Evolutionary conservation across 2,329 filamentous ascomycete species (phyloP).

Genomic region (Calonectria crousiana): DNA sequence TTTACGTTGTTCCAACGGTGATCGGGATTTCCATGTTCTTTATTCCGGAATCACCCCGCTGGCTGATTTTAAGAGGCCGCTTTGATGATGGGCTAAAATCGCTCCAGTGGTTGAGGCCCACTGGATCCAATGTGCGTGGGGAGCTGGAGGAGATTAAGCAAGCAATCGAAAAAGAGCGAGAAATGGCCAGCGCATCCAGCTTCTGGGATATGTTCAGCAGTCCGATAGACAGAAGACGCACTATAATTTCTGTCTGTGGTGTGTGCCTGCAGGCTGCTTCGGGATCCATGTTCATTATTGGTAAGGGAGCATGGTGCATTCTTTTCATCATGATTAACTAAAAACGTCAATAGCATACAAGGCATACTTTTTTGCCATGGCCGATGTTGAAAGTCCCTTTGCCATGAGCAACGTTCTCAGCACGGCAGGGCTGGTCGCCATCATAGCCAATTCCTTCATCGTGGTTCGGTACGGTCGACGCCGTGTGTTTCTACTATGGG

Average conservation of each 20-base stretch:
- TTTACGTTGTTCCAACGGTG: slow-evolving; percentile 32
- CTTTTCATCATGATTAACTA: rapidly evolving
- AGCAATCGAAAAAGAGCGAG: slow-evolving; percentile 32
- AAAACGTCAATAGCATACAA: slow-evolving; percentile 30
- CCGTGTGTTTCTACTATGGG: slow-evolving; percentile 22
- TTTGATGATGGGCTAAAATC: slow-evolving; percentile 36
- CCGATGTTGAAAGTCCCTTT: slow-evolving; percentile 35
- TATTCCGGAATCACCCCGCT: slow-evolving; percentile 38
- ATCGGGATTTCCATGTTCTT: slow-evolving; percentile 29
- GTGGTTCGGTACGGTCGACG: slow-evolving; percentile 37
- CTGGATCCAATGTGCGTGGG: slow-evolving; percentile 17
- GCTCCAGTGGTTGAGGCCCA: slow-evolving; percentile 30
- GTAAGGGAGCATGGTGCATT: neutral
- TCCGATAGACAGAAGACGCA: slow-evolving; percentile 33
- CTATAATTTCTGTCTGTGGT: slow-evolving; percentile 31
- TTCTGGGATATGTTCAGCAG: slow-evolving; percentile 37
- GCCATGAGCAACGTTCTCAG: slow-evolving; percentile 41
- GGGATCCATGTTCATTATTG: slow-evolving; percentile 41
- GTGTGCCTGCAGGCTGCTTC: slow-evolving; percentile 37
- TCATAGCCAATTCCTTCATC: slow-evolving; percentile 36
- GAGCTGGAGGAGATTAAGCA: slow-evolving; percentile 32
- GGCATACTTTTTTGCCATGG: slow-evolving; percentile 42
- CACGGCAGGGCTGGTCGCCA: slow-evolving; percentile 36
- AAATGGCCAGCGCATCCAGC: slow-evolving; percentile 25
- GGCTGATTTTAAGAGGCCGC: slow-evolving; percentile 36